Percentiles rank a stretch among this genome's conserved stretches.
These are phyloP conservation scores for Lasiodiplodia theobromae DNA, from an alignment of 2,329 filamentous ascomycete species.

Conservation along the genomic window DNA sequence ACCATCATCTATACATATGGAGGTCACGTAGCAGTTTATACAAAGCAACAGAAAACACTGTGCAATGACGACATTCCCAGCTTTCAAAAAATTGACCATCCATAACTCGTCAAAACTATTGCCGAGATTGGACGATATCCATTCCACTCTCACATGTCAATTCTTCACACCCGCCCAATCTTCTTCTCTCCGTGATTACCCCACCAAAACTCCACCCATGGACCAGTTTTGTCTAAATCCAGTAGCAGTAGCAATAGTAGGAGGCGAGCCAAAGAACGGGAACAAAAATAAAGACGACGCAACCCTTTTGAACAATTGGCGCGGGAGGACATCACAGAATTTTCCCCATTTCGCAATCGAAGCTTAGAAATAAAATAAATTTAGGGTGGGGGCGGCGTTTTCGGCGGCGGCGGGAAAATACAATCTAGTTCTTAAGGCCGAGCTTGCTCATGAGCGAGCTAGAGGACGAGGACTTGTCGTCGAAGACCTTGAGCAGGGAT, in stretches of 20 bases:
- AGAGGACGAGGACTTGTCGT: slow-evolving; percentile 62
- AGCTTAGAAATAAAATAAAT: not conserved
- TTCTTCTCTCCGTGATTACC: not conserved
- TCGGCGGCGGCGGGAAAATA: not conserved
- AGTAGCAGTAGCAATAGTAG: slow-evolving; percentile 10
- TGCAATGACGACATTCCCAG: not conserved
- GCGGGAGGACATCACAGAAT: not conserved
- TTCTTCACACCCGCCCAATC: not conserved
- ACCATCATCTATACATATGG: not conserved
- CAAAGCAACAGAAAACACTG: not conserved
- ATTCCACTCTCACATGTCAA: not conserved
- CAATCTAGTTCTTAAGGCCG: slow-evolving; percentile 58
- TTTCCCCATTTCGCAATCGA: not conserved
- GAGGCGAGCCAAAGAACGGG: not conserved
- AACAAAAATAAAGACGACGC: not conserved
- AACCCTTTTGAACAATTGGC: not conserved
- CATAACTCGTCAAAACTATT: not conserved
- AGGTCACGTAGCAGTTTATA: not conserved
- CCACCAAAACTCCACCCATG: slow-evolving; percentile 18
- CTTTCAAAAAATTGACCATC: not conserved
- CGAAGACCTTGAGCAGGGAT: slow-evolving; percentile 85
- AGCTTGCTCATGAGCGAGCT: slow-evolving; percentile 59
- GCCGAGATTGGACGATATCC: not conserved
- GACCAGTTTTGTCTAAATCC: slow-evolving; percentile 10
- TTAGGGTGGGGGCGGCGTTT: not conserved